Percentiles rank a stretch among this genome's conserved stretches.
Conservation (phyloP, 305 asterid genomes). For the Lippia alba region DNA sequence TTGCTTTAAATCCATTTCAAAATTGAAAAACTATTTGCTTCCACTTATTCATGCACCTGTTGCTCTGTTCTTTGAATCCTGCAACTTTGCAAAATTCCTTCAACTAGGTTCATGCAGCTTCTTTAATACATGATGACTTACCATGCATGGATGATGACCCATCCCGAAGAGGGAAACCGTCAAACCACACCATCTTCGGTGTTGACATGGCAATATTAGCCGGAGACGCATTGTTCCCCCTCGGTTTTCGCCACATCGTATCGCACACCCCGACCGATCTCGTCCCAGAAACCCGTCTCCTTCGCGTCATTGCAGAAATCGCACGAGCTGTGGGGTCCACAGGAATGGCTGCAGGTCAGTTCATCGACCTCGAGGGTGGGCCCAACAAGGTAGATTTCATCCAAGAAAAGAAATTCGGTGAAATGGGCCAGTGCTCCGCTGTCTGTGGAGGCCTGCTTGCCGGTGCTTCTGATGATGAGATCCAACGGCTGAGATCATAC, state of each 20-base stretch:
- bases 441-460: conserved; percentile 87
- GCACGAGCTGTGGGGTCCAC: conserved; percentile 98
- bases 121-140: conserved; percentile 87
- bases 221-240: conserved; percentile 95
- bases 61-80: too few relatives aligned
- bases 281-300: conserved; percentile 73
- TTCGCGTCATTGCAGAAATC: conserved; percentile 82
- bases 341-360: conserved; percentile 98
- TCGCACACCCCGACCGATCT: conserved; percentile 83
- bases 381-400: conserved; percentile 75
- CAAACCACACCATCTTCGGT: conserved; percentile 87
- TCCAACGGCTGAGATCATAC: conserved; percentile 63
- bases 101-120: conserved; percentile 89
- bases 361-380: conserved; percentile 82
- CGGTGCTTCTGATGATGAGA: conserved; percentile 96
- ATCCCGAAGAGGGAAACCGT: conserved; percentile 85
- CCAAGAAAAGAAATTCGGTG: conserved; percentile 90
- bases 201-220: conserved; percentile 97
- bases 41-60: too few relatives aligned
- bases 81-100: too few relatives aligned
- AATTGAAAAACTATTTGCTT: too few relatives aligned
- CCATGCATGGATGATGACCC: conserved; percentile 99
- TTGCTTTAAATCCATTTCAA: too few relatives aligned
- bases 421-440: conserved; percentile 95
- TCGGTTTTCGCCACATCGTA: conserved; percentile 91